Evolutionary conservation across 2,329 filamentous ascomycete species (phyloP).

Genomic region (Diaporthe sp.): DNA sequence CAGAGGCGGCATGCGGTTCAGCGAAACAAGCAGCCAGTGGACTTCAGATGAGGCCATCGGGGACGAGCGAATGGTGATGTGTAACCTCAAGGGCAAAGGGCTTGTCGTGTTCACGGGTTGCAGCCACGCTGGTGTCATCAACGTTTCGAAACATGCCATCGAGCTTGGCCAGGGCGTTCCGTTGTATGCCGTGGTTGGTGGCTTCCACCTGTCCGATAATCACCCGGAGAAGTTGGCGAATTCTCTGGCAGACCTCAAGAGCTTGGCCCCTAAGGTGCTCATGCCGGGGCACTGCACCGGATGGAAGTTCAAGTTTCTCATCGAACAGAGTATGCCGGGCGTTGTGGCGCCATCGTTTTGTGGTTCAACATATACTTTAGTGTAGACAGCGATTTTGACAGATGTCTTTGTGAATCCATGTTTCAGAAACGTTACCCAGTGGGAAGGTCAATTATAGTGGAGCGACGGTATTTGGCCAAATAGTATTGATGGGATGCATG

Average conservation of each 20-base stretch:
- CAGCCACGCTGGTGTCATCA: slow-evolving; percentile 65
- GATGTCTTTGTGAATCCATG: rapidly evolving
- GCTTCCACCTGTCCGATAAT: slow-evolving; percentile 62
- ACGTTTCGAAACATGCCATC: slow-evolving; percentile 57
- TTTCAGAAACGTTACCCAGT: too few species aligned
- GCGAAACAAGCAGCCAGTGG: slow-evolving; percentile 52
- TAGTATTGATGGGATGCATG: not conserved
- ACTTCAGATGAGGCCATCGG: slow-evolving; percentile 58
- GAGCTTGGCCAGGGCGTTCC: slow-evolving; percentile 50
- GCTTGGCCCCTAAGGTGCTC: slow-evolving; percentile 56
- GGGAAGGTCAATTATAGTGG: not conserved
- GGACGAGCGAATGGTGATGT: slow-evolving; percentile 65
- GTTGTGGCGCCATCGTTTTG: slow-evolving; percentile 61
- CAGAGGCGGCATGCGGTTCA: slow-evolving; percentile 55
- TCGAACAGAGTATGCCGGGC: slow-evolving; percentile 62
- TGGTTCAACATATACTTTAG: slow-evolving; percentile 50
- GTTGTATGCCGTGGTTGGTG: slow-evolving; percentile 62
- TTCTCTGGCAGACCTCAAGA: slow-evolving; percentile 59
- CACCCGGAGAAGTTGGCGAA: slow-evolving; percentile 53
- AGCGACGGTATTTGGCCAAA: not conserved
- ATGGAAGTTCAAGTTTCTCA: slow-evolving; percentile 64
- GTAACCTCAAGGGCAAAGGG: slow-evolving; percentile 62
- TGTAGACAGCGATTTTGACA: not conserved
- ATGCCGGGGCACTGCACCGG: slow-evolving; percentile 67
- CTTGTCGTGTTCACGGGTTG: slow-evolving; percentile 67